Evolutionary conservation across 2,329 filamentous ascomycete species (phyloP).

Genomic region (Ceratocystis huliohia): DNA sequence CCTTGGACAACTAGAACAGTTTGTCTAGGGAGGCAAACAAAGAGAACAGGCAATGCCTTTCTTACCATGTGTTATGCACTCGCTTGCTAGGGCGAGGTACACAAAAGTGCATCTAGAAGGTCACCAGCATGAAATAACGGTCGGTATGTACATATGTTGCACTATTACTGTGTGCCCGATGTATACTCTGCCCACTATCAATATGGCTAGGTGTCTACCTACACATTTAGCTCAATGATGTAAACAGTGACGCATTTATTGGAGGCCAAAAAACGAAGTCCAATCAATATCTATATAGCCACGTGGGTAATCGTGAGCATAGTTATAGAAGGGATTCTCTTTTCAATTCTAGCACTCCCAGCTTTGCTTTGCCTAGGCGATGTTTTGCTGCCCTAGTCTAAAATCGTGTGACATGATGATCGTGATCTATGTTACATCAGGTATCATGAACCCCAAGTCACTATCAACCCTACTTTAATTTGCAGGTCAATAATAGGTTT

Average conservation of each 20-base stretch:
- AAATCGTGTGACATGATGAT: too few relatives aligned
- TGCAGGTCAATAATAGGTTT: too few relatives aligned
- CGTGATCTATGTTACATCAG: too few relatives aligned
- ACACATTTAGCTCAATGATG: too few relatives aligned
- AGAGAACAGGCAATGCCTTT: not conserved
- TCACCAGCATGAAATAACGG: not conserved
- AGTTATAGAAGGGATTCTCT: not conserved
- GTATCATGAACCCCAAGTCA: too few relatives aligned
- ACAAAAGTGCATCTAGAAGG: slow-evolving; percentile 3
- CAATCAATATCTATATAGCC: too few relatives aligned
- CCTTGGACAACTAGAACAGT: not conserved
- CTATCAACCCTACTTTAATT: too few relatives aligned
- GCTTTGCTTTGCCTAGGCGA: not conserved
- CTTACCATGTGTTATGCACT: not conserved
- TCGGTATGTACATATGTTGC: not conserved
- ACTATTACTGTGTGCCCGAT: not conserved
- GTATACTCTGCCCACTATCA: too few relatives aligned
- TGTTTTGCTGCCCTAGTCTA: not conserved
- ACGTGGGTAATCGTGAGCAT: too few relatives aligned
- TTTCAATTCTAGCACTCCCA: not conserved
- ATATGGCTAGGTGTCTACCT: too few relatives aligned
- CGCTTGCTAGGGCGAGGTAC: not conserved
- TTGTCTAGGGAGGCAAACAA: not conserved
- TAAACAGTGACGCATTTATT: too few relatives aligned
- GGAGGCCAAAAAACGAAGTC: too few relatives aligned